phyloP scores from a whole-genome alignment of 768 basidiomycete species.

The Lactarius vividus region DNA sequence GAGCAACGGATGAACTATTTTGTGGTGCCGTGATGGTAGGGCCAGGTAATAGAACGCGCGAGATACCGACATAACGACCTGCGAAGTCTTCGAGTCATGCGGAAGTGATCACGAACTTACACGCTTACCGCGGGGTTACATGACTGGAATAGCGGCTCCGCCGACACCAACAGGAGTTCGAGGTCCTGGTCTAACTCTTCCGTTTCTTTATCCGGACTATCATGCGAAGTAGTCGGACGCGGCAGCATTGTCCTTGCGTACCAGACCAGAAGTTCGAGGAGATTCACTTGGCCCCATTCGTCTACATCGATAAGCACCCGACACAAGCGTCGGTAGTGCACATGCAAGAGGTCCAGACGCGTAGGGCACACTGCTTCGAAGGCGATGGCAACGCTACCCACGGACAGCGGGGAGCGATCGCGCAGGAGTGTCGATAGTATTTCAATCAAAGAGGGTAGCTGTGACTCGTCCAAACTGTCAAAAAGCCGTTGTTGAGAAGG shows the following conservation, averaged over 20 bases:
- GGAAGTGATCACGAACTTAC: background rate
- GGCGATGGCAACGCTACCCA: conserved; percentile 83
- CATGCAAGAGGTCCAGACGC: conserved; percentile 82
- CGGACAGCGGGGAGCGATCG: conserved; percentile 81
- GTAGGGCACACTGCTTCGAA: conserved; percentile 87
- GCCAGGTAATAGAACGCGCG: conserved; percentile 74
- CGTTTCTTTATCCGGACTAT: conserved; percentile 34
- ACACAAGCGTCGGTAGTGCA: conserved; percentile 83
- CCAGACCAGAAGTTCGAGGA: conserved; percentile 72
- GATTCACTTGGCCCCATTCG: conserved; percentile 91
- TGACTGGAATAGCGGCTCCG: conserved; percentile 79
- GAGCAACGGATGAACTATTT: conserved; percentile 69
- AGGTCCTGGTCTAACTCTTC: conserved; percentile 78
- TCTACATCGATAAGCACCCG: conserved; percentile 85
- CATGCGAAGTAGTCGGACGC: conserved; percentile 45
- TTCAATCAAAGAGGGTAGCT: conserved; percentile 67
- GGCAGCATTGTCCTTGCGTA: conserved; percentile 86
- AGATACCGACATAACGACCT: conserved; percentile 80
- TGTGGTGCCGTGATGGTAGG: conserved; percentile 50
- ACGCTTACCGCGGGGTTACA: conserved; percentile 78
- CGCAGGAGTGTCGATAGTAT: conserved; percentile 61
- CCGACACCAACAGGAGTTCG: conserved; percentile 64
- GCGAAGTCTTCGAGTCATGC: background rate
- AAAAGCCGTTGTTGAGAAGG: background rate
- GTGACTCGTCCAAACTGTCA: conserved; percentile 67